These are phyloP conservation scores for Pneumocystis carinii DNA, from an alignment of 1,139 yeast species.

Conservation along the genomic window DNA sequence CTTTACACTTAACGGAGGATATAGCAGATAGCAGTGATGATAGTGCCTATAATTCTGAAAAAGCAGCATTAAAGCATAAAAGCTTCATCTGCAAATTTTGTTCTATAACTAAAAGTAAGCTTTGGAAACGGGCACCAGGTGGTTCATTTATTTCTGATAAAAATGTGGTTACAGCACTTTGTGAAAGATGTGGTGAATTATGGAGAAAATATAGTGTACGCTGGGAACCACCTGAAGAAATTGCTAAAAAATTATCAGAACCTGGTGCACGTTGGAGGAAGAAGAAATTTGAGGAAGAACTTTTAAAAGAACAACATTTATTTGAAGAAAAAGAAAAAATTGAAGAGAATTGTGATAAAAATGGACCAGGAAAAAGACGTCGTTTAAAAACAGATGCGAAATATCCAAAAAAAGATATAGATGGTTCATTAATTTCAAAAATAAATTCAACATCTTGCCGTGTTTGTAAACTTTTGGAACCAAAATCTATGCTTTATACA, in stretches of 20 bases:
- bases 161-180: constrained; percentile 39
- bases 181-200: constrained; percentile 71
- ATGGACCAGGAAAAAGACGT: constrained; percentile 9
- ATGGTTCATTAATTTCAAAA: constrained; percentile 6
- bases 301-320: constrained; percentile 38
- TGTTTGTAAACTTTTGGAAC: constrained; percentile 3
- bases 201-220: constrained; percentile 83
- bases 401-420: constrained; percentile 11
- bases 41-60: constrained; percentile 45
- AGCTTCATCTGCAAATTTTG: constrained; percentile 53
- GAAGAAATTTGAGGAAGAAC: constrained; percentile 54
- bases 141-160: constrained; percentile 28
- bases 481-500: constrained; percentile 26
- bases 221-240: constrained; percentile 76
- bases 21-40: constrained; percentile 58
- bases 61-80: constrained; percentile 28
- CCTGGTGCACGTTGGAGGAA: constrained; percentile 39
- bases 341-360: constrained; percentile 2
- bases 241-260: constrained; percentile 37
- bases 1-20: constrained; percentile 28
- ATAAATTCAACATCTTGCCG: constrained; percentile 7
- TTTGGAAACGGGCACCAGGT: constrained; percentile 67
- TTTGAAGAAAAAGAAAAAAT: constrained; percentile 11
- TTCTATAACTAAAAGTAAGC: constrained; percentile 35
- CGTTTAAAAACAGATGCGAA: constrained; percentile 12